Base-by-base conservation (phyloP, 768 basidiomycete genomes). In the Mrakia gelida region DNA sequence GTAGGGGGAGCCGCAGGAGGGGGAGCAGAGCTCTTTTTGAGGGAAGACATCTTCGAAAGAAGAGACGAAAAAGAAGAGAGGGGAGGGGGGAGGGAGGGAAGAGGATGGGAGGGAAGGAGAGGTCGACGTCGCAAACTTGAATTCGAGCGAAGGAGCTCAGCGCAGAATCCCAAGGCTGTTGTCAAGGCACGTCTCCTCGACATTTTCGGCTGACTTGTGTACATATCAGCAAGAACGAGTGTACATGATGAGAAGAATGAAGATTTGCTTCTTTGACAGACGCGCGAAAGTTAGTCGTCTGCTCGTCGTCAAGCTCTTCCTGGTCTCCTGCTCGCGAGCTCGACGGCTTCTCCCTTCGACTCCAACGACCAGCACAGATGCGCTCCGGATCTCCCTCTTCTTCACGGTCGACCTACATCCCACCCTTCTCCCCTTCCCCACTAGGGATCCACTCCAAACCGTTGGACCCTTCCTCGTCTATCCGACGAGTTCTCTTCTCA, bases 401-500 rank as follows among this genome's bases (percentile, higher is more conserved):
- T 9, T 68, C 65, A 18, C 30, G 23, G 11, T 11, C 34, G 1
- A 21, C 41, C 32, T 67, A 34, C 34, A 18, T 70, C 16, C 67
- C 67, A 5, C 67, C 67, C 67, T 70, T 70, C 38, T 70, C 38
- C 21, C 67, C 67, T 8, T 70, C 67, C 1, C 67, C 67, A 3
- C 34, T 70, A 16, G 38, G 67, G 13, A 41, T 38, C 34, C 34
- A 34, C 5, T 43, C 67, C 3, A 70, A 70, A n/a, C 34, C 18
- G 2, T 9, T 56, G 0, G 49, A 72, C 52, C 52, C 71, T 26
- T 54, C 71, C 9, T 72, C 71, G 15, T 61, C 52, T 56, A 73
- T 73, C 72, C 72, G 72, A 52, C 72, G 72, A 54, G 72, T 73
- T 32, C 72, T 73, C 28, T 73, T 73, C 56, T 28, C 72, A 2